Evolutionary conservation across 805 yeast species (phyloP).

Genomic region (Ogataea naganishii): DNA sequence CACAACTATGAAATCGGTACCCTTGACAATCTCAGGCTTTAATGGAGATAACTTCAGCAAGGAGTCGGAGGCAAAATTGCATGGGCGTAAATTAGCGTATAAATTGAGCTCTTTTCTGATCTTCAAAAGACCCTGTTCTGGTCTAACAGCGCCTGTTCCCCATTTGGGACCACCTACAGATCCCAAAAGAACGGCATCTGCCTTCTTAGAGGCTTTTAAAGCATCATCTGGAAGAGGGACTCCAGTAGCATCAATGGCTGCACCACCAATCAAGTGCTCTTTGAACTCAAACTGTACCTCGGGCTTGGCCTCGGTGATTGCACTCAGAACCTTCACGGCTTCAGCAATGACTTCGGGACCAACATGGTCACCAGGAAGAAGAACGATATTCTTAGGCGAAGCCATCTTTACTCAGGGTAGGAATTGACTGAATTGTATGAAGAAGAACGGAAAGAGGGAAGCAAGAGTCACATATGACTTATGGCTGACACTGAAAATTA

Average conservation of each 20-base stretch:
- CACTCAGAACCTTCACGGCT: constrained; percentile 84
- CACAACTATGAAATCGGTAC: constrained; percentile 88
- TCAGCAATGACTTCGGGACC: constrained; percentile 86
- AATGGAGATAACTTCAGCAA: constrained; percentile 83
- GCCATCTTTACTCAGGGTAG: constrained; percentile 12
- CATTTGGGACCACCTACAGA: constrained; percentile 99
- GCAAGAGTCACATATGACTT: too few relatives aligned
- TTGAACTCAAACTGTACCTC: constrained; percentile 63
- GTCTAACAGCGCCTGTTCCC: constrained; percentile 96
- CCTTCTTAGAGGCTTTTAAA: constrained; percentile 69
- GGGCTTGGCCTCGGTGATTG: constrained; percentile 56
- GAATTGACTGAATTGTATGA: too few relatives aligned
- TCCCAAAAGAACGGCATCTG: constrained; percentile 94
- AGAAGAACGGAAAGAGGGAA: neutral
- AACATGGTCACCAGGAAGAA: constrained; percentile 95
- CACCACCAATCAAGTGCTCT: constrained; percentile 91
- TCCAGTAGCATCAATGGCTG: constrained; percentile 96
- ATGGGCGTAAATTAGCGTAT: constrained; percentile 95
- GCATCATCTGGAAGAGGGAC: constrained; percentile 82
- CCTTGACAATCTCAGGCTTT: constrained; percentile 74
- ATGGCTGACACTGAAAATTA: too few relatives aligned
- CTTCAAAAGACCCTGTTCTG: constrained; percentile 92
- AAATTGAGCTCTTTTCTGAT: constrained; percentile 90
- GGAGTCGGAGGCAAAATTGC: constrained; percentile 83
- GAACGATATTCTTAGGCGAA: constrained; percentile 59